Evolutionary conservation across 345 rosid genomes (phyloP), one percentile per base, ranked within the genome.

Genomic region (Litchi chinensis): DNA sequence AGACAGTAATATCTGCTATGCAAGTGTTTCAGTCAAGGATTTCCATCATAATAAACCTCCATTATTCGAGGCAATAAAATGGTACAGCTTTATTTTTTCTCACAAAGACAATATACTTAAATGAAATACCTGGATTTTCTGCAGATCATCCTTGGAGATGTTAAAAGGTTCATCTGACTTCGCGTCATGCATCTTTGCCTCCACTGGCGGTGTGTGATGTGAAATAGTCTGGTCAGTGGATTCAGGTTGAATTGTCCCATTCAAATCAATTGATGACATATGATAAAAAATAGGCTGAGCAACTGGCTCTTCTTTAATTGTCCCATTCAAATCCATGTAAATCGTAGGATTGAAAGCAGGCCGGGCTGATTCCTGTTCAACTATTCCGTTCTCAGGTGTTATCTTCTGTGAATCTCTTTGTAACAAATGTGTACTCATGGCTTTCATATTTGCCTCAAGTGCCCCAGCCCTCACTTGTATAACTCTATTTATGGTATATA

Each of bases 381-480:
- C 67, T 50, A 78, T 66, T 76, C 93, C 93, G 68, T 91, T 91
- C 65, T 82, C 90, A 56, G 74, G 77, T 24, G 75, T 71, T 28
- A 70, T 54, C 82, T 78, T 88, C 37, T 77, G 86, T 18, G 86
- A 75, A 81, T 85, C 92, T 89, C 84, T 89, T 68, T 85, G 92
- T 65, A 88, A 78, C 73, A 89, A 82, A 71, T 86, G 83, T 10
- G 85, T 85, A 80, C 86, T 86, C 75, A 90, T 82, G 62, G 91
- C 95, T 84, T 93, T 97, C 93, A 94, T 76, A 84, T 93, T 94
- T 79, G 98, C 95, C 89, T 97, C 98, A 43, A 94, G 81, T 71
- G 95, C 91, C 60, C 98, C 99, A 62, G 94, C 95, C 78, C 99
- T 90, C 67, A 94, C 95, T 88, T 94, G 99, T 77, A 93, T 85